Evolutionary conservation across 2,329 filamentous ascomycete species (phyloP).

Genomic region (Zalaria obscura): DNA sequence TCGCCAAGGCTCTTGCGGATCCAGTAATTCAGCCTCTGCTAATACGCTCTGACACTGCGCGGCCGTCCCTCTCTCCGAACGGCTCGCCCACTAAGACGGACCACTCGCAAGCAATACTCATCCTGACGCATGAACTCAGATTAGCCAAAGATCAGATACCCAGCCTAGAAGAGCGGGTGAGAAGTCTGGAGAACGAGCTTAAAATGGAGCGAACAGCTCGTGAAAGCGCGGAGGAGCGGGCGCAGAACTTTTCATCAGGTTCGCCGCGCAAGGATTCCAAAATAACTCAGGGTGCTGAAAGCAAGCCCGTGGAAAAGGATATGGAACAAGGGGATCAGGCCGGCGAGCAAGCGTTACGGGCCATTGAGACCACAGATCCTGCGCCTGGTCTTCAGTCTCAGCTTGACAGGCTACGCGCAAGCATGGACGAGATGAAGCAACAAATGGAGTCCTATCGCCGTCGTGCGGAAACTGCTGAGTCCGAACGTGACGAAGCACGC

Average conservation of each 20-base stretch:
- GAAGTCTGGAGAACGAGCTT: conserved; percentile 66
- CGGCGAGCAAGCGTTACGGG: no score
- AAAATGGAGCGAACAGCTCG: conserved; percentile 68
- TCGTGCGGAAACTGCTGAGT: conserved; percentile 65
- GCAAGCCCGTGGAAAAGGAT: no score
- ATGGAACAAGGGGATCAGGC: no score
- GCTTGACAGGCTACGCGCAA: conserved; percentile 60
- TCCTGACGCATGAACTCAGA: conserved; percentile 72
- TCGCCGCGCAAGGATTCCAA: conserved; percentile 3
- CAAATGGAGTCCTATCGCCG: conserved; percentile 67
- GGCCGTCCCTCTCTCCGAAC: conserved; percentile 39
- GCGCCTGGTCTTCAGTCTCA: conserved; percentile 47
- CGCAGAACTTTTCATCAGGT: conserved; percentile 50
- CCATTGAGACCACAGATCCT: neutral
- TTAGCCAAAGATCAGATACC: conserved; percentile 78
- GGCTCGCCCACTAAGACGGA: conserved; percentile 47
- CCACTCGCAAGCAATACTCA: conserved; percentile 58
- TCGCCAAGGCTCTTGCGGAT: conserved; percentile 32
- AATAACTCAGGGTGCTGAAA: no score
- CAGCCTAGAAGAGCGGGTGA: conserved; percentile 63
- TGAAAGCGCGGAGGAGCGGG: conserved; percentile 70
- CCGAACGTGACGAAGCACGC: conserved; percentile 56
- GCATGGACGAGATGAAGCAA: conserved; percentile 68
- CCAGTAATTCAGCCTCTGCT: conserved; percentile 44
- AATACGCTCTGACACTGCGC: conserved; percentile 63